Evolutionary conservation across 2,329 filamentous ascomycete species (phyloP), one percentile per base, ranked within the genome.

Genomic region (Sporothrix mexicana): DNA sequence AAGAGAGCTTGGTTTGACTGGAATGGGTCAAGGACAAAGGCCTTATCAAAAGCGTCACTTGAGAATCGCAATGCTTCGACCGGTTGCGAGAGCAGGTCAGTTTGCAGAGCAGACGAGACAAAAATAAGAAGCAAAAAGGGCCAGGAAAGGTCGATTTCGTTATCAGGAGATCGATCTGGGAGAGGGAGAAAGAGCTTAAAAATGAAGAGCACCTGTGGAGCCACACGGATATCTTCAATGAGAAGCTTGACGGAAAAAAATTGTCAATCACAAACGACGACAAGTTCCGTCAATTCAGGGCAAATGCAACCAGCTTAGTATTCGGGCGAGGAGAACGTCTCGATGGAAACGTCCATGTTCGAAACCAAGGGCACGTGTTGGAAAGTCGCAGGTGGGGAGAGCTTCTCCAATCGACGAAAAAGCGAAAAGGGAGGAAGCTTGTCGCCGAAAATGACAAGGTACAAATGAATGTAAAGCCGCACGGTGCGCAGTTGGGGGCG

Each of bases 331-430:
- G 64, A 64, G n/a, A 73, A 51, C 59, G 64, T 49, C 53, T 73
- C 71, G 70, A 57, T 66, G 70, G 69, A 67, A 30, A 72, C 41
- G 64, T 73, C 74, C 74, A 75, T 75, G 66, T 75, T 66, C 73
- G 72, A 73, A 72, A n/a, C 41, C 61, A 15, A 51, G 45, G 55
- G 55, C 43, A 70, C 69, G 69, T 61, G 69, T 41, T 62, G 43
- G 43, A 41, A 51, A 41, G 45, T 17, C 4, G 9, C 17, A n/a
- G 66, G 13, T 8, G 47, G 17, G 47, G 13, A 17, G 20, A 53
- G n/a, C 25, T 20, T 41, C 66, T 36, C 9, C 23, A 36, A 49
- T 20, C 45, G 45, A 51, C 45, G 43, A n/a, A 36, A 51, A 15
- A 25, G 66, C 25, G 20, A n/a, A 68, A 67, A 67, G 7, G 36